These are phyloP conservation scores for Salix dunnii DNA, from an alignment of 345 rosid species.

Conservation along the genomic window DNA sequence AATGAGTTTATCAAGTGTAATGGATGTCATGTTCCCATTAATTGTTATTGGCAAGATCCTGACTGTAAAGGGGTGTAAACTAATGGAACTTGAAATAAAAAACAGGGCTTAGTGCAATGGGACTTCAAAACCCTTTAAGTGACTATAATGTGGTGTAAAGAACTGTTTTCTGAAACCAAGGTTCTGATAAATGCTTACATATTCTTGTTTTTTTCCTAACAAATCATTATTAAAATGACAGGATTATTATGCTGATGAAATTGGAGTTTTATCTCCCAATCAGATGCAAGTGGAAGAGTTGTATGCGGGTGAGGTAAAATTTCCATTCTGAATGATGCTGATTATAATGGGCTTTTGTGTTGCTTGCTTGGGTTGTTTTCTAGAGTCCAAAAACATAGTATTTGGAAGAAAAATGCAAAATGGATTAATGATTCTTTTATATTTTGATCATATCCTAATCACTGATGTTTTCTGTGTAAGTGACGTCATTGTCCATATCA, in stretches of 20 bases:
- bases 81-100: background rate
- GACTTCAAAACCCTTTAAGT: background rate
- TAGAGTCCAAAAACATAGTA: background rate
- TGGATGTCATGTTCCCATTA: background rate
- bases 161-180: background rate
- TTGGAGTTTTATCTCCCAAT: slow-evolving; percentile 91
- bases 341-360: background rate
- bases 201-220: background rate
- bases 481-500: background rate
- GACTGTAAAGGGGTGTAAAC: background rate
- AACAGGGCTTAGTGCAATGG: background rate
- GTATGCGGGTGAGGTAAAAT: slow-evolving; percentile 94
- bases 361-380: background rate
- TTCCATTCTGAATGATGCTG: background rate
- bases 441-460: background rate
- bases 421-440: background rate
- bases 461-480: background rate
- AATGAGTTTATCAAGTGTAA: background rate
- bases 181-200: background rate
- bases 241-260: slow-evolving; percentile 92
- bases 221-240: slow-evolving; percentile 25
- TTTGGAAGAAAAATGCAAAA: background rate
- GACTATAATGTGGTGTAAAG: background rate
- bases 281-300: slow-evolving; percentile 88
- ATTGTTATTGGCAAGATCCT: background rate